Percentiles rank a stretch among this genome's conserved stretches.
phyloP scores from a whole-genome alignment of 2,329 filamentous ascomycete species.

The Tolypocladium endophyticum region DNA sequence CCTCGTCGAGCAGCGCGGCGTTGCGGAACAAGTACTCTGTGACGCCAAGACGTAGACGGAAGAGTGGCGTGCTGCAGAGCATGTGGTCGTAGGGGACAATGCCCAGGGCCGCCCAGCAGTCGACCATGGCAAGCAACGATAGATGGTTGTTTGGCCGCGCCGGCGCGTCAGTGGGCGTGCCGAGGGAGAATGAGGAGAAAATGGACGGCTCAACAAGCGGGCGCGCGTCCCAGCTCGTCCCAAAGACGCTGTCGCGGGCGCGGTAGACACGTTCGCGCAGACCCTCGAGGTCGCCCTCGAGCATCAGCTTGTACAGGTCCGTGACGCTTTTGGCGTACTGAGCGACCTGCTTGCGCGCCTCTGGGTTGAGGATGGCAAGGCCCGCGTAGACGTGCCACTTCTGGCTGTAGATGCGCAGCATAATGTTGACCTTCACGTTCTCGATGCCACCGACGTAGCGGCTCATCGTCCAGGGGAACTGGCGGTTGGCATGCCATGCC shows the following conservation, averaged over 20 bases:
- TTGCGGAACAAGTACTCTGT: conserved; percentile 92
- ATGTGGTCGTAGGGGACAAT: conserved; percentile 99
- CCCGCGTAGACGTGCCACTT: conserved; percentile 99
- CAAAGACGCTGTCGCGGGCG: conserved; percentile 62
- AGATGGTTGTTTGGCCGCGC: conserved; percentile 83
- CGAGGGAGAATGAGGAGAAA: conserved; percentile 80
- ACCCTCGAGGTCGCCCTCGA: conserved; percentile 69
- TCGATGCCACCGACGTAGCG: conserved; percentile 96
- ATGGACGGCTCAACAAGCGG: conserved; percentile 72
- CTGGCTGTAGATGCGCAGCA: conserved; percentile 91
- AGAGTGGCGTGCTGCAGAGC: conserved; percentile 97
- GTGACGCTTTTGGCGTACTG: conserved; percentile 92
- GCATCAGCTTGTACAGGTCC: conserved; percentile 93
- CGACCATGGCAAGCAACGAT: conserved; percentile 88
- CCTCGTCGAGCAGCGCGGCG: conserved; percentile 67
- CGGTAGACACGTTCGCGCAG: conserved; percentile 59
- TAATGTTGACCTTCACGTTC: conserved; percentile 99
- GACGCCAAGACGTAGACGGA: conserved; percentile 94
- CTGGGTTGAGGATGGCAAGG: conserved; percentile 90
- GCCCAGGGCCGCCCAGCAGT: conserved; percentile 90
- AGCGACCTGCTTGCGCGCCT: conserved; percentile 81
- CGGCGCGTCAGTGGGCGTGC: conserved; percentile 49
- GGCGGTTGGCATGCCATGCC: conserved; percentile 87
- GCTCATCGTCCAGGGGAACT: conserved; percentile 95
- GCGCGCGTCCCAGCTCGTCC: conserved; percentile 46